phyloP scores from a whole-genome alignment of 1,284 basidiomycete species.

The Melanopsichium pennsylvanicum region DNA sequence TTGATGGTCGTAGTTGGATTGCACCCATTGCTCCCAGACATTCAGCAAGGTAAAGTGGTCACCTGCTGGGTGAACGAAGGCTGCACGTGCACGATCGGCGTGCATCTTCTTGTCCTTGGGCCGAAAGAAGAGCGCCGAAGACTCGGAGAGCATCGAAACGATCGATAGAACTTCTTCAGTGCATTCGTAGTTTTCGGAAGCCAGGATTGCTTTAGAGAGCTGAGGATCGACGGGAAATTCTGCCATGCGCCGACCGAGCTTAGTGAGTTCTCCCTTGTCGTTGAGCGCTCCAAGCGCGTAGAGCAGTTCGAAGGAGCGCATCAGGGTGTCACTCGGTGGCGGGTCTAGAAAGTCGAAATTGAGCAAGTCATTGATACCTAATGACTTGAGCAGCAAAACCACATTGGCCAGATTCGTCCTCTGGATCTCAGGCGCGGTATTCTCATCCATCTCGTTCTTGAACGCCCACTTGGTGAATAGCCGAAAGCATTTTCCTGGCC shows the following conservation, averaged over 20 bases:
- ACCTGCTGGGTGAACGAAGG: conserved; percentile 88
- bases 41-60: conserved; percentile 97
- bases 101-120: conserved; percentile 81
- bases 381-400: conserved; percentile 72
- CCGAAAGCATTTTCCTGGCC: conserved; percentile 97
- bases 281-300: conserved; percentile 96
- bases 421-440: conserved; percentile 73
- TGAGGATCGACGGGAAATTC: conserved; percentile 99
- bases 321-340: conserved; percentile 93
- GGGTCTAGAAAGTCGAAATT: conserved; percentile 74
- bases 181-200: conserved; percentile 91
- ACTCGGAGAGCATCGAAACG: conserved; percentile 96
- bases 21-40: conserved; percentile 98
- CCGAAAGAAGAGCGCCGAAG: conserved; percentile 90
- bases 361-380: conserved; percentile 74
- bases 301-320: conserved; percentile 88
- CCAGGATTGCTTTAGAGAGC: conserved; percentile 94
- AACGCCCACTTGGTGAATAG: conserved; percentile 75
- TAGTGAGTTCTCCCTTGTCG: conserved; percentile 93
- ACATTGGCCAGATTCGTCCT: conserved; percentile 70
- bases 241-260: conserved; percentile 94
- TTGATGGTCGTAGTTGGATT: conserved; percentile 81
- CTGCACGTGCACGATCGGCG: conserved; percentile 89
- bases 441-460: conserved; percentile 72
- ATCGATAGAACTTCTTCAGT: conserved; percentile 97